These are phyloP conservation scores for Candida xiaguanensis DNA, from an alignment of 805 yeast genomes.

Conservation along the genomic window DNA sequence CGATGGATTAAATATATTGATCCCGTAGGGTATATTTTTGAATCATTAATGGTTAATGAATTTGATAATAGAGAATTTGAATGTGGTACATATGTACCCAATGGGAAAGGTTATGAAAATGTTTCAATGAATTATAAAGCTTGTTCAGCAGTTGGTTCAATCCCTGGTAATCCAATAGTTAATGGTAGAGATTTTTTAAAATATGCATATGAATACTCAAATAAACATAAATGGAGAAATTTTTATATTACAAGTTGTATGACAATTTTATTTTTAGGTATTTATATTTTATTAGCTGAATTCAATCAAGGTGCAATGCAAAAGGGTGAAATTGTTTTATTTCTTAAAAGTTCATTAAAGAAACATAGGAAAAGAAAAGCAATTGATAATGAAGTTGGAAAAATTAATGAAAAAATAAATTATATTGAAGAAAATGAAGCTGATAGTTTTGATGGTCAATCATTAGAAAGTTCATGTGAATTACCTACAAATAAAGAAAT, in stretches of 20 bases:
- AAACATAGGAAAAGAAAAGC: constrained; percentile 26
- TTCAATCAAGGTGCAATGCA: constrained; percentile 41
- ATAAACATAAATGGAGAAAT: constrained; percentile 73
- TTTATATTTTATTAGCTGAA: constrained; percentile 32
- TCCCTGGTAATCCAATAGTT: constrained; percentile 49
- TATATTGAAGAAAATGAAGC: constrained; percentile 26
- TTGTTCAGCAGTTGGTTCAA: constrained; percentile 60
- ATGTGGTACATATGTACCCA: constrained; percentile 56
- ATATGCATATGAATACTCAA: constrained; percentile 46
- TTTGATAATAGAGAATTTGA: constrained; percentile 52
- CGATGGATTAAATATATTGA: constrained; percentile 43
- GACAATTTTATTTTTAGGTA: constrained; percentile 35
- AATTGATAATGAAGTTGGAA: constrained; percentile 11
- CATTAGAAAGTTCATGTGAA: background rate
- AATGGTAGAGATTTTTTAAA: constrained; percentile 56
- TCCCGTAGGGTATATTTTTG: constrained; percentile 44
- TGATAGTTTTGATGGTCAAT: background rate
- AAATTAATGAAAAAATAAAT: constrained; percentile 23
- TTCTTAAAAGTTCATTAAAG: constrained; percentile 23
- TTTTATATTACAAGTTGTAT: constrained; percentile 62
- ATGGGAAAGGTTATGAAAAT: constrained; percentile 33
- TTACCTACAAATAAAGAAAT: constrained; percentile 16
- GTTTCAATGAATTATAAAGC: constrained; percentile 1
- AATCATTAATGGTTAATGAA: constrained; percentile 61
- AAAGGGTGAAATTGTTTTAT: constrained; percentile 37